Base-by-base conservation (phyloP, 1,284 basidiomycete genomes). In the Rhodotorula sp. region DNA sequence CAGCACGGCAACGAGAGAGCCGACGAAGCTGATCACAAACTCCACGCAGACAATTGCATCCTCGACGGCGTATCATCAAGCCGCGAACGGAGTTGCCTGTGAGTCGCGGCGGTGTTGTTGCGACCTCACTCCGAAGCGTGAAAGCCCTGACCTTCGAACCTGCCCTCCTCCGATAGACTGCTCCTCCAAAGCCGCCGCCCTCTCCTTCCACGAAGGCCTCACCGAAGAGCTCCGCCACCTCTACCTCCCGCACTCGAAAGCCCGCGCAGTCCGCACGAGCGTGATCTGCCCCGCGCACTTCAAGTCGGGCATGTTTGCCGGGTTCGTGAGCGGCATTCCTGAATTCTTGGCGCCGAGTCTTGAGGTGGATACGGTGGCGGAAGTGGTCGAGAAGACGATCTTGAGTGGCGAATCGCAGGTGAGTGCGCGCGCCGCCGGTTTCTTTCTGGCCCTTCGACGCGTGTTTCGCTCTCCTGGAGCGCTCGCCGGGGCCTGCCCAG, bases 131-230 rank as follows among this genome's bases (percentile, higher is more conserved):
- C 39, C 39, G 2, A 1, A 12, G 20, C 39, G 39, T 12, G 39
- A 43, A 43, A 8, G n/a, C n/a, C n/a, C 46, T 43, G 5, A 48
- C 52, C 52, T 23, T 46, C 23, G 39, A 43, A 2, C 39, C 12
- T 14, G 39, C 10, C 48, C 2, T 15, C n/a, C 16, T 18, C 8
- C 16, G 29, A 6, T 49, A 75, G 74, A 96, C 80, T 86, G 86
- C 79, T 91, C 92, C 12, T 92, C 91, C 46, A 97, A 96, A 82
- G 91, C 92, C 8, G 92, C 92, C 18, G 80, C 91, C 26, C 84
- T 91, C 34, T 87, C 87, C 39, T 82, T 96, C 62, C 88, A 93
- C 76, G 90, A 92, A 76, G 89, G 90, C 12, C 85, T 97, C 64
- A 87, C 92, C 54, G 90, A 89, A 77, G 93, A 97, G 80, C 86